Base-by-base conservation (phyloP, 2,329 filamentous ascomycete genomes). In the Cladobotryum mycophilum region DNA sequence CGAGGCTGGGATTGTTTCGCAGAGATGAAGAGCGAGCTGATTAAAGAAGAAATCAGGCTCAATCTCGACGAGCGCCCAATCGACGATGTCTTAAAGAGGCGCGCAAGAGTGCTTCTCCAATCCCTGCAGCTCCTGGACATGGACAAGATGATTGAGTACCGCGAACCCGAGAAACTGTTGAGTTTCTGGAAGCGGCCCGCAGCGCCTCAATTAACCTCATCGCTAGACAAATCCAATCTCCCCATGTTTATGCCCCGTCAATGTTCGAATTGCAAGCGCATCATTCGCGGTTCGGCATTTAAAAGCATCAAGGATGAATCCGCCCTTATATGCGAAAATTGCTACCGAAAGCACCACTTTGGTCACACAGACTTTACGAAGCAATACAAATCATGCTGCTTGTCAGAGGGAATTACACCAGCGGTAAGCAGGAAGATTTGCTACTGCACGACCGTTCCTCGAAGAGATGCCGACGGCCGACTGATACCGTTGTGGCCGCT, bases 131-230 rank as follows among this genome's bases (percentile, higher is more conserved):
- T 69, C 17, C 59, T 70, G 2, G 68, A 71, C 41, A 64, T 70
- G 22, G 68, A 70, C 49, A 68, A 69, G n/a, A 41, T 68, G 2
- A 61, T 70, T 15, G 66, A 71, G 54, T 57, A 69, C 50, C 59
- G 63, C 9, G 59, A 63, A 7, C 55, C 52, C 0, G 54, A 60
- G 20, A 49, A 60, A 18, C 35, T 59, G 2, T 51, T 56, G 1
- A 52, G 51, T 0, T 60, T 64, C 42, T 60, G 57, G 58, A 65
- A 61, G 41, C 53, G 60, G 12, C 54, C 59, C 1, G 58, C 58
- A 6, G 54, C 57, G 0, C 59, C 61, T 1, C 60, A 64, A 45
- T 58, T 69, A 42, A 53, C 47, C 7, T 41, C 51, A 14, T 51
- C 48, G 2, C 40, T 44, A 2, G 53, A 58, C 37, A 38, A 55